Conservation (phyloP, 345 rosid genomes). For the Geranium rotundifolium region DNA sequence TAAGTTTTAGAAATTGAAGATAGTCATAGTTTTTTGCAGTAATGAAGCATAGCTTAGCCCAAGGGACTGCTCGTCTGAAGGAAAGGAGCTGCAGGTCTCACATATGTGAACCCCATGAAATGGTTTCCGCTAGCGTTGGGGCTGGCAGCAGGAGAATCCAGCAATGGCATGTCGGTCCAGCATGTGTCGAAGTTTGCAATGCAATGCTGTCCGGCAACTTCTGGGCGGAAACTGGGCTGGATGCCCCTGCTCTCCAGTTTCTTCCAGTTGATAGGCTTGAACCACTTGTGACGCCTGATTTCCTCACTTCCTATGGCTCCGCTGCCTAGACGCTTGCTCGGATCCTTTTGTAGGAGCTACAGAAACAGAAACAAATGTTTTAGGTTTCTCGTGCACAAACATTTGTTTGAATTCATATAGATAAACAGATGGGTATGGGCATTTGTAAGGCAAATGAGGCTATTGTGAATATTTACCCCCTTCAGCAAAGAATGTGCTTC, state of each 20-base stretch:
- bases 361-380: conserved; percentile 8
- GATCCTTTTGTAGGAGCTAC: conserved; percentile 71
- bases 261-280: conserved; percentile 75
- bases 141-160: conserved; percentile 71
- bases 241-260: conserved; percentile 70
- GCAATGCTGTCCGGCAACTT: conserved; percentile 71
- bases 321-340: conserved; percentile 57
- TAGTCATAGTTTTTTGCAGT: neutral
- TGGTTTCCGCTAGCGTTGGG: conserved; percentile 54
- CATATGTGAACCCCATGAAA: conserved; percentile 56
- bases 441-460: neutral
- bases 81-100: conserved; percentile 53
- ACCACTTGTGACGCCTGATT: conserved; percentile 78
- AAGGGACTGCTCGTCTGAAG: conserved; percentile 24
- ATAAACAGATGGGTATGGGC: neutral
- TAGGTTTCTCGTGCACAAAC: neutral
- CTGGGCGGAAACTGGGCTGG: conserved; percentile 73
- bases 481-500: conserved; percentile 79
- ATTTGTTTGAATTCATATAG: neutral
- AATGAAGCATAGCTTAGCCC: neutral
- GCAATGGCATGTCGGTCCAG: conserved; percentile 82
- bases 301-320: conserved; percentile 62
- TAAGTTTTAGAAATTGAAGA: neutral
- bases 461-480: conserved; percentile 38
- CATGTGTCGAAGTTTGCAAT: conserved; percentile 74